Evolutionary conservation across 495 filamentous ascomycete genomes (phyloP).

Genomic region (Podospora bellae-mahoneyi): DNA sequence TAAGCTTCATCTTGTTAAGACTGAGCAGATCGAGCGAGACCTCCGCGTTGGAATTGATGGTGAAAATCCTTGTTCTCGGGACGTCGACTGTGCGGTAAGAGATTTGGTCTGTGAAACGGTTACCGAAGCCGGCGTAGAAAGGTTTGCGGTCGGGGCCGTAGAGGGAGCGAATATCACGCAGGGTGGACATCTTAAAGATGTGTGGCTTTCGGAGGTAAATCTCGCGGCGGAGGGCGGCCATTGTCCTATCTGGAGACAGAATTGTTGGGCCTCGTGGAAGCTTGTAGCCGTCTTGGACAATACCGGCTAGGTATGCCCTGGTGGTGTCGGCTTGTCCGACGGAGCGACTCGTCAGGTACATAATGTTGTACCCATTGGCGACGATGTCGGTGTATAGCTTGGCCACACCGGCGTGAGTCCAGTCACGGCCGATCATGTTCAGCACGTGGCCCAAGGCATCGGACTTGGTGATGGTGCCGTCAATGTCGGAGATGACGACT

Average conservation of each 20-base stretch:
- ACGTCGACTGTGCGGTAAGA: slow-evolving; percentile 96
- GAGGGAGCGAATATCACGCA: slow-evolving; percentile 86
- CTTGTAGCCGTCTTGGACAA: slow-evolving; percentile 80
- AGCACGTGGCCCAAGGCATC: slow-evolving; percentile 96
- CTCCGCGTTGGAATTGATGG: slow-evolving; percentile 97
- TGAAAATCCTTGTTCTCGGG: slow-evolving; percentile 90
- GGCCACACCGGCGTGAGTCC: slow-evolving; percentile 94
- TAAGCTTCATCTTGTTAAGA: slow-evolving; percentile 92
- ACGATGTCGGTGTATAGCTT: slow-evolving; percentile 96
- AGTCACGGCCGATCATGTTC: slow-evolving; percentile 96
- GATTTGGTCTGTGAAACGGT: slow-evolving; percentile 91
- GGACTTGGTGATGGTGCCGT: slow-evolving; percentile 98
- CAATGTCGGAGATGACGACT: slow-evolving; percentile 97
- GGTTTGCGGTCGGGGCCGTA: slow-evolving; percentile 77
- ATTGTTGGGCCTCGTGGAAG: slow-evolving; percentile 90
- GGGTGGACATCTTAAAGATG: slow-evolving; percentile 98
- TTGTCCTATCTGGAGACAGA: slow-evolving; percentile 89
- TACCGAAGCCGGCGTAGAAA: slow-evolving; percentile 97
- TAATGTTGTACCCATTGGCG: slow-evolving; percentile 95
- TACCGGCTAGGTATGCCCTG: slow-evolving; percentile 82
- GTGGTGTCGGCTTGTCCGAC: slow-evolving; percentile 94
- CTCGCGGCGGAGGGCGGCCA: slow-evolving; percentile 90
- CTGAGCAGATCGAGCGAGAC: slow-evolving; percentile 88
- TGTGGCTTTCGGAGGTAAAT: slow-evolving; percentile 95
- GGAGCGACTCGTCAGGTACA: slow-evolving; percentile 93